Conservation (phyloP, 2,329 filamentous ascomycete species). For the Corynespora cassiicola region DNA sequence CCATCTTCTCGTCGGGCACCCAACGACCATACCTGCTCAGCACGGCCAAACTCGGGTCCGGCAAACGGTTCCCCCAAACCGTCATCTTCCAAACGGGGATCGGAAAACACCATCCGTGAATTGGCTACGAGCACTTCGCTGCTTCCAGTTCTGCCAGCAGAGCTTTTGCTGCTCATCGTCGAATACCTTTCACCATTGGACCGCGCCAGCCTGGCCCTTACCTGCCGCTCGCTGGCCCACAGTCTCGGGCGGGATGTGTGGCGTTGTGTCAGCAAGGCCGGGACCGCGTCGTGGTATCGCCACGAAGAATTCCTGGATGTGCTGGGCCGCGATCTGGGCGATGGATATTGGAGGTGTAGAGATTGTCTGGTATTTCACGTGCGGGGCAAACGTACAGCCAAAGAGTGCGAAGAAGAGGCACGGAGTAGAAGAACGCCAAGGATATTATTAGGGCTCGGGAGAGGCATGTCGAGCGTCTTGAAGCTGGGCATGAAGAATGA, state of each 20-base stretch:
- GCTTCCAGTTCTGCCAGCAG: slow-evolving; percentile 10
- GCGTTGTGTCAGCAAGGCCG: slow-evolving; percentile 4
- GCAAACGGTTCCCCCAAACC: no score
- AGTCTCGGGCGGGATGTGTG: slow-evolving; percentile 9
- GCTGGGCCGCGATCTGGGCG: slow-evolving; percentile 8
- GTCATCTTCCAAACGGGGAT: no score
- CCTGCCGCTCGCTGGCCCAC: slow-evolving; percentile 8
- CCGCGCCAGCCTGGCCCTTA: slow-evolving; percentile 13
- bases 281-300: slow-evolving; percentile 7
- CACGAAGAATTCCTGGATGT: slow-evolving; percentile 13
- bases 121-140: no score
- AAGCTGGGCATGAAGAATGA: no score
- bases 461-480: no score
- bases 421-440: no score
- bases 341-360: slow-evolving; percentile 12
- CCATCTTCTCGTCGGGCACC: no score
- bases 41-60: no score
- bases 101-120: no score
- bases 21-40: no score
- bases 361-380: slow-evolving; percentile 9
- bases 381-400: slow-evolving; percentile 1
- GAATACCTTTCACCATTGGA: slow-evolving; percentile 6
- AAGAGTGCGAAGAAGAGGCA: no score
- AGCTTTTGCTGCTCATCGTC: slow-evolving; percentile 9
- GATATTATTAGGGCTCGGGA: no score